phyloP scores from a whole-genome alignment of 306 rosid species.

The Luffa aegyptiaca region DNA sequence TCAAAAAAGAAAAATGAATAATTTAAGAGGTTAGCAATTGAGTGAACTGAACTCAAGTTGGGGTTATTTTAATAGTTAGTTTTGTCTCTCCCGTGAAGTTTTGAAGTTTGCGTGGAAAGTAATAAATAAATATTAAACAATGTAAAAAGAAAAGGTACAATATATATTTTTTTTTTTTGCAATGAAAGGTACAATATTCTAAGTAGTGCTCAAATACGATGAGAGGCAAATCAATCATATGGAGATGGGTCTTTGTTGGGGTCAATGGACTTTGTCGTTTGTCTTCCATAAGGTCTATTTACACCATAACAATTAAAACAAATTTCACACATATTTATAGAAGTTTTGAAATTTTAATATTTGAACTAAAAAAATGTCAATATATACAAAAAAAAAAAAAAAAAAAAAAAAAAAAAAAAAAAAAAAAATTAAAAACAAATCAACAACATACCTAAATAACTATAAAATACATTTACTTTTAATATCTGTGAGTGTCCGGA shows the following conservation, averaged over 20 bases:
- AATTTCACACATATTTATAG: not conserved
- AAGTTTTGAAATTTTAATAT: too few relatives aligned
- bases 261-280: not conserved
- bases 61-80: not conserved
- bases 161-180: too few relatives aligned
- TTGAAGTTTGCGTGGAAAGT: not conserved
- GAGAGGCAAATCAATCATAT: not conserved
- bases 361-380: too few relatives aligned
- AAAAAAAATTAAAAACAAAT: too few relatives aligned
- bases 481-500: too few relatives aligned
- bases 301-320: not conserved
- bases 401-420: too few relatives aligned
- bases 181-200: not conserved
- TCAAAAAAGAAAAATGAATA: too few relatives aligned
- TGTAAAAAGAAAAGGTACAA: not conserved
- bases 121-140: not conserved
- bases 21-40: not conserved
- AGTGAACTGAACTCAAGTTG: not conserved
- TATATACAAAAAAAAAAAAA: too few relatives aligned
- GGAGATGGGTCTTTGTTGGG: not conserved
- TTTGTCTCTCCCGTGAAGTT: not conserved
- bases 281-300: not conserved
- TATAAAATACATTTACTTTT: too few relatives aligned
- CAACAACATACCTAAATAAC: too few relatives aligned
- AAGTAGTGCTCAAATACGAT: not conserved